These are phyloP conservation scores for Colletotrichum theobromicola DNA, from an alignment of 2,329 filamentous ascomycete species.

Conservation along the genomic window DNA sequence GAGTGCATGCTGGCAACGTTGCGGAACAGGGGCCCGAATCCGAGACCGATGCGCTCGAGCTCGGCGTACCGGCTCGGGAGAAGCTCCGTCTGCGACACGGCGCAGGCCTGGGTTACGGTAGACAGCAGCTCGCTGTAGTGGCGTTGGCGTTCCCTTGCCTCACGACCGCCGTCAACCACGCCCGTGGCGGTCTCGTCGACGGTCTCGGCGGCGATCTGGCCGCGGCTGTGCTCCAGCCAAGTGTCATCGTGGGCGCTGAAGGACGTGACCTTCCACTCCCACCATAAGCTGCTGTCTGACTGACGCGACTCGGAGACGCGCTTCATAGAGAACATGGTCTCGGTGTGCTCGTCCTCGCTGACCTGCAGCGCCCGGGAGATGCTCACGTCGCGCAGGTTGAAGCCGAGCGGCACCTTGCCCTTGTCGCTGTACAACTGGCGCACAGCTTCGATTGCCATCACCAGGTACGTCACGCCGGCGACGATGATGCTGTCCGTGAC, in stretches of 20 bases:
- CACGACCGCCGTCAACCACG: background rate
- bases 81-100: background rate
- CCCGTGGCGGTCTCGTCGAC: background rate
- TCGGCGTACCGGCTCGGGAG: background rate
- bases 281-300: conserved; percentile 29
- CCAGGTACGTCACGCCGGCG: conserved; percentile 37
- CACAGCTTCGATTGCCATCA: conserved; percentile 28
- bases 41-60: background rate
- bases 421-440: conserved; percentile 16
- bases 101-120: background rate
- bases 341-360: conserved; percentile 11
- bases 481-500: conserved; percentile 48
- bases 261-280: conserved; percentile 9
- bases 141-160: background rate
- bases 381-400: conserved; percentile 22
- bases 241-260: background rate
- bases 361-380: conserved; percentile 20
- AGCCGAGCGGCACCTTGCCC: conserved; percentile 16
- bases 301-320: background rate
- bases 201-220: conserved; percentile 21
- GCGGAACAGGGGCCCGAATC: background rate
- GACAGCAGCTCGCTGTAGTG: background rate
- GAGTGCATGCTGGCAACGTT: background rate
- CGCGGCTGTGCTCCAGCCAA: conserved; percentile 14
- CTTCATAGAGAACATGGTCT: conserved; percentile 21